These are phyloP conservation scores for Porcisia hertigi DNA, from an alignment of 208 protist genomes.

Conservation along the genomic window DNA sequence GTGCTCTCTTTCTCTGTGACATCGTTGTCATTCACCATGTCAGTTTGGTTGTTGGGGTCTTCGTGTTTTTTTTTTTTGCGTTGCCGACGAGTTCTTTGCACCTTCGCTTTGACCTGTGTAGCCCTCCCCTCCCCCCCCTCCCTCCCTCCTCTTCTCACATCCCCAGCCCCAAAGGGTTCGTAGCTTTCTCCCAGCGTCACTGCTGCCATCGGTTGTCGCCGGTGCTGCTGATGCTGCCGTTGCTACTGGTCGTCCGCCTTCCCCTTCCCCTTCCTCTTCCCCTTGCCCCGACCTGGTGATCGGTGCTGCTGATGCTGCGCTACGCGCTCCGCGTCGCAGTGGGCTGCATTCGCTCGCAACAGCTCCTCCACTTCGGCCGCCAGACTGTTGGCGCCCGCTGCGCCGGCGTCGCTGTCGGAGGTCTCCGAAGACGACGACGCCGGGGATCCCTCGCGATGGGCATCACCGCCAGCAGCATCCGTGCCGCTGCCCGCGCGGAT, in stretches of 20 bases:
- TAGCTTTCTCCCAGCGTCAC: not conserved
- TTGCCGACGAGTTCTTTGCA: constrained; percentile 26
- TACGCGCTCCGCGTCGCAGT: not conserved
- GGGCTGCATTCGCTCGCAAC: constrained; percentile 8
- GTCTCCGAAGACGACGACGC: not conserved
- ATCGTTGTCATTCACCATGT: not conserved
- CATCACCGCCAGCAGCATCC: not conserved
- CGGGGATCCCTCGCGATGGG: not conserved
- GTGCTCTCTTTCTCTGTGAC: not conserved
- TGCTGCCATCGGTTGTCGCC: constrained; percentile 4
- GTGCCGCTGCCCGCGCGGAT: not conserved
- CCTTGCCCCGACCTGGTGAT: not conserved
- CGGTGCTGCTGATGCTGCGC: constrained; percentile 5
- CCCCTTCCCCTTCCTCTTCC: not conserved
- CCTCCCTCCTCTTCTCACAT: too few species aligned
- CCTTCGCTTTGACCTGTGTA: not conserved
- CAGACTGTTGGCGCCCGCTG: not conserved
- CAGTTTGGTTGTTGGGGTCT: constrained; percentile 21
- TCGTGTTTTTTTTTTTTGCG: constrained; percentile 41
- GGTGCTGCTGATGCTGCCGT: not conserved
- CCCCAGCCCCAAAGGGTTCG: too few species aligned
- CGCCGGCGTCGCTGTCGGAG: constrained; percentile 4
- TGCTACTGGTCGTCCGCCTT: not conserved
- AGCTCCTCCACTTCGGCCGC: constrained; percentile 19
- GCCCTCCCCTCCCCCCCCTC: not conserved